These are phyloP conservation scores for Leccinum pachyderme DNA, from an alignment of 1,284 basidiomycete species.

Conservation along the genomic window DNA sequence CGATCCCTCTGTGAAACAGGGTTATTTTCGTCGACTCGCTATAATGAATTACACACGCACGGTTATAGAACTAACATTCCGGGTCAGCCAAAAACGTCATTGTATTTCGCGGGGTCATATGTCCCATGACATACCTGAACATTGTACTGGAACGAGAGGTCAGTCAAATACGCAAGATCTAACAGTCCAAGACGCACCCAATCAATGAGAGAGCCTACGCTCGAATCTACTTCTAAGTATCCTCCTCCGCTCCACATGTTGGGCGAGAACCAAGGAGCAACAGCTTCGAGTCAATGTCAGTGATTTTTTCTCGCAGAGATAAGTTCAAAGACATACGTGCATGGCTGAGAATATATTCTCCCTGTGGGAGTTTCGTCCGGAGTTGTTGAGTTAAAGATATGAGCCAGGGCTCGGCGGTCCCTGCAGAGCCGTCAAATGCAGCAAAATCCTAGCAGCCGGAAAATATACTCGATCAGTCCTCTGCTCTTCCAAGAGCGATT, in stretches of 20 bases:
- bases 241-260: conserved; percentile 40
- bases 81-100: conserved; percentile 1
- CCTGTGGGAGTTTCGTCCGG: conserved; percentile 34
- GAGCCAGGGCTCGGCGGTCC: conserved; percentile 42
- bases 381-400: conserved; percentile 42
- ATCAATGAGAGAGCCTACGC: conserved; percentile 56
- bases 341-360: conserved; percentile 38
- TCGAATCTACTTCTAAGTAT: conserved; percentile 53
- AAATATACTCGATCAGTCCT: background rate
- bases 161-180: background rate
- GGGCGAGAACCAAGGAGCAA: conserved; percentile 32
- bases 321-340: conserved; percentile 25
- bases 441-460: conserved; percentile 43
- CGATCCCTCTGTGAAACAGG: background rate
- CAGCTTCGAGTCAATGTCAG: conserved; percentile 11
- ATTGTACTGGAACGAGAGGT: conserved; percentile 36
- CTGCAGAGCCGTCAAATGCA: conserved; percentile 39
- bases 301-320: no score
- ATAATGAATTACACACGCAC: conserved; percentile 32
- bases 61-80: conserved; percentile 56
- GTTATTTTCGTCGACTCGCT: background rate
- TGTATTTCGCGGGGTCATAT: background rate
- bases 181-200: conserved; percentile 34
- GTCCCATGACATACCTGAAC: conserved; percentile 35
- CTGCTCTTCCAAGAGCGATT: background rate